Conservation (phyloP, 2,329 filamentous ascomycete genomes). For the Talaromyces piceae region DNA sequence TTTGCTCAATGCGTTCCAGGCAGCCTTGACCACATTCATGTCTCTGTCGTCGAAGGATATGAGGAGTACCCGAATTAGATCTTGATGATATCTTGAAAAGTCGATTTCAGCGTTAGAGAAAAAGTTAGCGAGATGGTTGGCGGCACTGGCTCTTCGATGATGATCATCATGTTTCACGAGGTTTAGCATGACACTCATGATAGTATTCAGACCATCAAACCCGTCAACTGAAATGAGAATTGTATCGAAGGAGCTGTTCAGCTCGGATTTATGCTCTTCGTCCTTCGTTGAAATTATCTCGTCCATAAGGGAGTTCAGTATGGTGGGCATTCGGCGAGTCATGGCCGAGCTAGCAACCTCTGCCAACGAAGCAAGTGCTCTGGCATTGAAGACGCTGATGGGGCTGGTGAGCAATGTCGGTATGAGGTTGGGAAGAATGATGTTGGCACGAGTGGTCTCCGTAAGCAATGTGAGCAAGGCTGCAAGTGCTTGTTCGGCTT, state of each 20-base stretch:
- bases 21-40: slow-evolving; percentile 72
- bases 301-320: slow-evolving; percentile 91
- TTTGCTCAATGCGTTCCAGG: slow-evolving; percentile 78
- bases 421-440: slow-evolving; percentile 92
- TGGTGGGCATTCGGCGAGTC: slow-evolving; percentile 80
- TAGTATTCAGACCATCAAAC: slow-evolving; percentile 87
- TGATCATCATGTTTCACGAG: slow-evolving; percentile 93
- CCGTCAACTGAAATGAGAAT: slow-evolving; percentile 91
- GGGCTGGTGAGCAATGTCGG: slow-evolving; percentile 85
- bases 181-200: slow-evolving; percentile 86
- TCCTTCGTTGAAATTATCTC: slow-evolving; percentile 71
- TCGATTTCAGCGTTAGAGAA: slow-evolving; percentile 74
- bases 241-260: slow-evolving; percentile 76
- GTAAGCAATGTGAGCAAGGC: slow-evolving; percentile 91
- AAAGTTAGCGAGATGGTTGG: slow-evolving; percentile 75
- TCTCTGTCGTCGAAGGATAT: slow-evolving; percentile 90
- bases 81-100: slow-evolving; percentile 92
- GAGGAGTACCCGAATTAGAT: slow-evolving; percentile 82
- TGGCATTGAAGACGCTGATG: slow-evolving; percentile 91
- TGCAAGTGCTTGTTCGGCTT: slow-evolving; percentile 85
- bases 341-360: slow-evolving; percentile 85
- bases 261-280: slow-evolving; percentile 63
- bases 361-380: slow-evolving; percentile 83
- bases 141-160: slow-evolving; percentile 68
- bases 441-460: slow-evolving; percentile 86